A percentile compares a stretch with the other conserved stretches of the same genome.
phyloP scores from a whole-genome alignment of 192 early-diverging fungal species.

The Paraglomus occultum region DNA sequence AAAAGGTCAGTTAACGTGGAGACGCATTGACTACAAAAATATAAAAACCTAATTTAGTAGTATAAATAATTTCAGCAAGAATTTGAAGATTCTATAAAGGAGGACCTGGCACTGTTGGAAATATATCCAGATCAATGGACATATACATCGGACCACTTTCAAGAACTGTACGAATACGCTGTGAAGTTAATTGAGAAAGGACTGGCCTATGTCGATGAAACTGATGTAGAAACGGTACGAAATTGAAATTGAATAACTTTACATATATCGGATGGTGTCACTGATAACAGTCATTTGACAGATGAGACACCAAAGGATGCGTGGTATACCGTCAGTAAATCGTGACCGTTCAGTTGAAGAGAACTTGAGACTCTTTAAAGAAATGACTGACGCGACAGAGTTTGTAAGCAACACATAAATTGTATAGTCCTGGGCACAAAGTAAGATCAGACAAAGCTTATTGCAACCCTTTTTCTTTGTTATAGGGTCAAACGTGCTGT shows the following conservation, averaged over 20 bases:
- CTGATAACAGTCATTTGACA: constrained; percentile 16
- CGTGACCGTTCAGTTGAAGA: constrained; percentile 87
- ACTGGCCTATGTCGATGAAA: constrained; percentile 92
- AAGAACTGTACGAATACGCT: constrained; percentile 80
- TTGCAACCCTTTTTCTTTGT: background rate
- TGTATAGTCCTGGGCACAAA: constrained; percentile 8
- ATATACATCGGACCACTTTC: constrained; percentile 95
- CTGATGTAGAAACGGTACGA: constrained; percentile 62
- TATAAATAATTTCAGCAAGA: constrained; percentile 46
- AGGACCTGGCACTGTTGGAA: constrained; percentile 88
- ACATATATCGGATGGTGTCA: background rate
- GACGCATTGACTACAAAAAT: background rate
- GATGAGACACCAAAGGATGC: constrained; percentile 87
- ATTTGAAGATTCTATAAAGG: constrained; percentile 93
- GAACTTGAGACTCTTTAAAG: constrained; percentile 85
- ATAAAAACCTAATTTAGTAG: background rate
- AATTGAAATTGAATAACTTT: background rate
- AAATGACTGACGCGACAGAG: constrained; percentile 88
- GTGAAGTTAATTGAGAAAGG: constrained; percentile 83
- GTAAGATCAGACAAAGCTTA: background rate
- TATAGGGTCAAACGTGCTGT: constrained; percentile 72
- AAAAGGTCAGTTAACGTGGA: constrained; percentile 55
- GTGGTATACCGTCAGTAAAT: constrained; percentile 77
- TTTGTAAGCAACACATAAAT: constrained; percentile 45
- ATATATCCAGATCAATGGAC: constrained; percentile 73